Evolutionary conservation across 352 stramenopile genomes (phyloP).

Genomic region (Pythium coloratum): DNA sequence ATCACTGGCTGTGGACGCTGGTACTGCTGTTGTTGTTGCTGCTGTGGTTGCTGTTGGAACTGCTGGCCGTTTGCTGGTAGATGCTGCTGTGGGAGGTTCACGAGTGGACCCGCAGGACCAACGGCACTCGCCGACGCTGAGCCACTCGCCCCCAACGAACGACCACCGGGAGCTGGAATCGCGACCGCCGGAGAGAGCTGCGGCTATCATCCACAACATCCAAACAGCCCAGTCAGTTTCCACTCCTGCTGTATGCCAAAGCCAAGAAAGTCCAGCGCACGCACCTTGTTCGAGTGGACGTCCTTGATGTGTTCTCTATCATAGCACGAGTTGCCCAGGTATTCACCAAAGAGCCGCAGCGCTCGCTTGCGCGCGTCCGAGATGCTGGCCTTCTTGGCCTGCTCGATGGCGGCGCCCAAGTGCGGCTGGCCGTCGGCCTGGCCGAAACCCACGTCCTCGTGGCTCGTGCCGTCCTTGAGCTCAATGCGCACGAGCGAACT

Average conservation of each 20-base stretch:
- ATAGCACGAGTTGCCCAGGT: slow-evolving; percentile 87
- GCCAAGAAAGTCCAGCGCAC: no score
- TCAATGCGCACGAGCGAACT: slow-evolving; percentile 82
- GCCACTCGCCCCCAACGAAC: not conserved
- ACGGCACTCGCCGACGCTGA: not conserved
- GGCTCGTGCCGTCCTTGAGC: slow-evolving; percentile 80
- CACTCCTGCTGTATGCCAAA: no score
- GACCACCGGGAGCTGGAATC: slow-evolving; percentile 13
- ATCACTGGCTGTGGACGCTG: slow-evolving; percentile 9
- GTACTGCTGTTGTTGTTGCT: slow-evolving; percentile 20
- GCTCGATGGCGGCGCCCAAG: slow-evolving; percentile 69
- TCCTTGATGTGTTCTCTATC: slow-evolving; percentile 85
- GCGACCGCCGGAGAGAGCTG: slow-evolving; percentile 8
- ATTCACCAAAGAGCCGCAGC: slow-evolving; percentile 82
- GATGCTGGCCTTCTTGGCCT: slow-evolving; percentile 87
- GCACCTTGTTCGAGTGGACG: slow-evolving; percentile 59
- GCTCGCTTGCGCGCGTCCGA: slow-evolving; percentile 82
- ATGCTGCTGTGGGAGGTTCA: slow-evolving; percentile 18
- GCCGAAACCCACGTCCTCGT: slow-evolving; percentile 84
- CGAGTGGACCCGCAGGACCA: slow-evolving; percentile 6
- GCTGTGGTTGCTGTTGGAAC: not conserved
- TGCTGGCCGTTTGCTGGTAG: slow-evolving; percentile 1
- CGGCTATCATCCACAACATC: slow-evolving; percentile 2
- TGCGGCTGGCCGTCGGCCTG: slow-evolving; percentile 77
- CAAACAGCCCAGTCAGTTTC: not conserved